Conservation (phyloP, 768 basidiomycete genomes). For the Fomitopsis serialis region DNA sequence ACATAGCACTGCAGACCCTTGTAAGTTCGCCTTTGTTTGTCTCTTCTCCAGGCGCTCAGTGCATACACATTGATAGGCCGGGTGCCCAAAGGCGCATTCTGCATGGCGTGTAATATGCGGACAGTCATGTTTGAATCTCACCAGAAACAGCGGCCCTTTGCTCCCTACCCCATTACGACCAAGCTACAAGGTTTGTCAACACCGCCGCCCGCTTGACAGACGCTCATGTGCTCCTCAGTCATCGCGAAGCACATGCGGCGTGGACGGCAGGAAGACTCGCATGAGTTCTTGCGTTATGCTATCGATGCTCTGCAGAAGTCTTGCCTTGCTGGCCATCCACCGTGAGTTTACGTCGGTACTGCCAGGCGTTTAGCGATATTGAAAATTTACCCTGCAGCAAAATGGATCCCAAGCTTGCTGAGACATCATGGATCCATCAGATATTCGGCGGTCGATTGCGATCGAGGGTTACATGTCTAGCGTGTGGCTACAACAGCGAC, state of each 20-base stretch:
- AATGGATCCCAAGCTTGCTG: constrained; percentile 62
- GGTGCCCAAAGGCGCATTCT: constrained; percentile 46
- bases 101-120: constrained; percentile 74
- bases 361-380: not conserved
- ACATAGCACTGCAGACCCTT: constrained; percentile 47
- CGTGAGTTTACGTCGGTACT: constrained; percentile 40
- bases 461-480: constrained; percentile 82
- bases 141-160: constrained; percentile 41
- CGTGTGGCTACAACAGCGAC: constrained; percentile 85
- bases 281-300: constrained; percentile 94
- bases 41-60: not conserved
- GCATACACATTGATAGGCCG: constrained; percentile 27
- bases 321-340: constrained; percentile 64
- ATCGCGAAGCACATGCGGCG: constrained; percentile 88
- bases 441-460: constrained; percentile 91
- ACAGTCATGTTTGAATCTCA: constrained; percentile 52
- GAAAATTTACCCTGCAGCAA: constrained; percentile 41
- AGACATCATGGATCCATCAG: constrained; percentile 92
- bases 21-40: constrained; percentile 37
- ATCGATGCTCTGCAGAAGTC: constrained; percentile 89
- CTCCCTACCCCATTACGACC: constrained; percentile 59
- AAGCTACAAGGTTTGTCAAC: constrained; percentile 57
- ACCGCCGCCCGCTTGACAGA: not conserved
- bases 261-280: constrained; percentile 96
- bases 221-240: constrained; percentile 36